phyloP scores from a whole-genome alignment of 257 asterid genomes.

The Cinchona pubescens region DNA sequence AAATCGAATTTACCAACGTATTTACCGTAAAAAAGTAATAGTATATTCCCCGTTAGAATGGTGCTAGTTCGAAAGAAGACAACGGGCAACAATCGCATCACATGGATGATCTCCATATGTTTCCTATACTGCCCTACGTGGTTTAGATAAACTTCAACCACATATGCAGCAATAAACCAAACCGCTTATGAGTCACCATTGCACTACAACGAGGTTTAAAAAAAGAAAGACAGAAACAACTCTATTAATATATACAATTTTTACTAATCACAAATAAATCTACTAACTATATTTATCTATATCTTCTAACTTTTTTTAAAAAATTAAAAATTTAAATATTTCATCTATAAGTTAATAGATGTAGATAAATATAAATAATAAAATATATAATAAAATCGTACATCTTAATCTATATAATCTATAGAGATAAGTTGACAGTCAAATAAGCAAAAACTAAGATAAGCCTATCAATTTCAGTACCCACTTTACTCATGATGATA shows the following conservation, averaged over 20 bases:
- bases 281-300: no score
- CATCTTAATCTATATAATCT: no score
- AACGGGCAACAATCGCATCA: background rate
- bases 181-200: background rate
- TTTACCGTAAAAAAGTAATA: no score
- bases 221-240: background rate
- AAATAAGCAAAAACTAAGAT: background rate
- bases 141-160: background rate
- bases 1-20: no score
- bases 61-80: background rate
- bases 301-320: no score
- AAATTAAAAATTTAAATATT: no score
- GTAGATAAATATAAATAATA: no score
- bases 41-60: background rate
- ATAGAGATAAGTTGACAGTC: background rate
- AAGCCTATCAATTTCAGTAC: background rate
- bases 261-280: no score
- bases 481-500: background rate
- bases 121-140: background rate
- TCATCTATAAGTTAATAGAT: no score
- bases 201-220: background rate
- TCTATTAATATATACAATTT: no score
- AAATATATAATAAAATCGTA: no score
- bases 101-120: background rate
- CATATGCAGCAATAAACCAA: background rate